Conservation (phyloP, 495 filamentous ascomycete species). For the Lasiosphaeria ovina region DNA sequence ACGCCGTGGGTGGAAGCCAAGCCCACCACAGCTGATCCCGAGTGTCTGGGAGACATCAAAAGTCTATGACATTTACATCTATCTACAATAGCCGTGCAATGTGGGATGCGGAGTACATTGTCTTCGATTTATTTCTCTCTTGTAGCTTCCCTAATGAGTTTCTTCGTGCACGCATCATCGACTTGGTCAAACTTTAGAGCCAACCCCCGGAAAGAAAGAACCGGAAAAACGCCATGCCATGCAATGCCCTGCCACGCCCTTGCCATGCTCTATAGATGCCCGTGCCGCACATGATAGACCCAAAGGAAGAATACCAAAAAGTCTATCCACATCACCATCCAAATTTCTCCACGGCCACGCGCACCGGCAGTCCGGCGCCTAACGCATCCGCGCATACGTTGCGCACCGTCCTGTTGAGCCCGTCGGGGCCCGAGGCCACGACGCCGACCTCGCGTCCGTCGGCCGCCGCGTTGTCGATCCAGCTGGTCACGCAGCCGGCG, state of each 20-base stretch:
- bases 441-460: conserved; percentile 39
- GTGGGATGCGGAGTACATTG: too few species aligned
- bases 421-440: conserved; percentile 55
- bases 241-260: neutral
- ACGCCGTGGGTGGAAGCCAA: too few species aligned
- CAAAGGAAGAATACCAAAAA: too few species aligned
- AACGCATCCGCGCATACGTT: conserved; percentile 52
- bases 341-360: conserved; percentile 50
- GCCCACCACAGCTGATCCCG: too few species aligned
- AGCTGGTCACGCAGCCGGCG: conserved; percentile 30
- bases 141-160: too few species aligned
- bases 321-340: conserved; percentile 40
- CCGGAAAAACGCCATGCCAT: neutral
- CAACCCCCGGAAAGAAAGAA: neutral
- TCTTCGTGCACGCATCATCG: too few species aligned
- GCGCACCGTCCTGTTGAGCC: conserved; percentile 49
- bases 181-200: neutral
- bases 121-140: too few species aligned
- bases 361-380: conserved; percentile 36
- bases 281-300: neutral
- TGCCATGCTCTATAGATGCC: neutral
- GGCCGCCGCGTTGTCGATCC: conserved; percentile 27
- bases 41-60: too few species aligned
- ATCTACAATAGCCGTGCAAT: too few species aligned
- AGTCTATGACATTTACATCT: too few species aligned